Evolutionary conservation across 306 rosid species (phyloP).

Genomic region (Acacia melanoxylon): DNA sequence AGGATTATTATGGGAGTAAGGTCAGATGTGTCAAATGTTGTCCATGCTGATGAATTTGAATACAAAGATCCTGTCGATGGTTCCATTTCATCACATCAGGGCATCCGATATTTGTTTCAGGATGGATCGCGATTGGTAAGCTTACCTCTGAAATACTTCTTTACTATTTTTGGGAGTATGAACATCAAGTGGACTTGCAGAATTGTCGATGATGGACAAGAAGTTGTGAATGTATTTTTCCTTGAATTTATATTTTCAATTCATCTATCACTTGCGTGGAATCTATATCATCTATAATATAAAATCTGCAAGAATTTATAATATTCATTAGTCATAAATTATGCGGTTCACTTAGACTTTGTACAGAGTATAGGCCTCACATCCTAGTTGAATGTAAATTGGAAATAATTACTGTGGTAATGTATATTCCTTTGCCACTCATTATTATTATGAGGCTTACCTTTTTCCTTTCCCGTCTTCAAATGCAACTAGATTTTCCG

Average conservation of each 20-base stretch:
- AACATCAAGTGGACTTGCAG: not conserved
- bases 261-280: constrained; percentile 16
- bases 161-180: not conserved
- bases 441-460: not conserved
- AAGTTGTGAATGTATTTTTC: not conserved
- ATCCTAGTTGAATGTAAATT: not conserved
- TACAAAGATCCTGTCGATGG: constrained; percentile 96
- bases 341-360: too few relatives aligned
- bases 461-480: constrained; percentile 13
- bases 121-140: constrained; percentile 98
- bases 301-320: not conserved
- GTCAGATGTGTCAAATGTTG: constrained; percentile 79
- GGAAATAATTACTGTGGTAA: not conserved
- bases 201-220: not conserved
- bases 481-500: constrained; percentile 74
- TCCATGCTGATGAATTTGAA: constrained; percentile 83
- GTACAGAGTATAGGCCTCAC: not conserved
- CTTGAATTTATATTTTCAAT: constrained; percentile 4
- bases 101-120: constrained; percentile 93
- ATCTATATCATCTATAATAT: not conserved
- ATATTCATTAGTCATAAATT: not conserved
- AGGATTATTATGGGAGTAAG: constrained; percentile 73
- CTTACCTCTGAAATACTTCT: constrained; percentile 20
- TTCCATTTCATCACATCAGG: constrained; percentile 92
- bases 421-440: not conserved